A percentile compares a stretch with the other conserved stretches of the same genome.
Conservation (phyloP, 179 eudicot genomes). For the Beta lomatogona region DNA sequence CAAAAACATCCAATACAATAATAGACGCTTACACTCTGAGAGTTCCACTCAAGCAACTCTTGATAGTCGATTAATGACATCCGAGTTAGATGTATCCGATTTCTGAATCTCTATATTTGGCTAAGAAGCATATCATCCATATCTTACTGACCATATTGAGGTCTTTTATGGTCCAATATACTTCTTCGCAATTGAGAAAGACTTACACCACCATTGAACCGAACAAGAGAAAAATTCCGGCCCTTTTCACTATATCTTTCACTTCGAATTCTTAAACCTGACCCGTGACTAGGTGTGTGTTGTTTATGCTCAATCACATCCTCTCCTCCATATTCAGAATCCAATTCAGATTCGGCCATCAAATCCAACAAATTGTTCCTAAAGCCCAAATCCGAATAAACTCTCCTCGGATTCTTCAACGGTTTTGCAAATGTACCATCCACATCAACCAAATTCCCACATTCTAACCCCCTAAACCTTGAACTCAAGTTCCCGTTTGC, state of each 20-base stretch:
- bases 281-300: conserved; percentile 28
- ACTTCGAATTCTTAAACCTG: conserved; percentile 44
- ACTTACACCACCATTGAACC: conserved; percentile 24
- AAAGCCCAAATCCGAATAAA: conserved; percentile 80
- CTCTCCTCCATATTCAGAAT: conserved; percentile 39
- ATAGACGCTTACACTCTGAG: conserved; percentile 16
- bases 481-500: conserved; percentile 30
- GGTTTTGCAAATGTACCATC: conserved; percentile 35
- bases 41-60: conserved; percentile 12
- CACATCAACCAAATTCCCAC: conserved; percentile 44
- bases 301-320: conserved; percentile 26
- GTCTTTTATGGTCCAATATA: conserved; percentile 23
- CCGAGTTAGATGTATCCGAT: conserved; percentile 23
- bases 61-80: conserved; percentile 14
- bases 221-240: conserved; percentile 20
- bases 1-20: conserved; percentile 15
- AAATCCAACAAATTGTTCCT: conserved; percentile 83
- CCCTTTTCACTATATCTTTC: conserved; percentile 34
- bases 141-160: conserved; percentile 15
- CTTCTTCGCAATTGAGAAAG: conserved; percentile 31
- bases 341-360: conserved; percentile 57
- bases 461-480: conserved; percentile 43
- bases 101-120: background rate
- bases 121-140: background rate
- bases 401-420: conserved; percentile 56